A percentile compares a stretch with the other conserved stretches of the same genome.
These are phyloP conservation scores for Tetramitus jugosus DNA, from an alignment of 208 protist species.

Conservation along the genomic window DNA sequence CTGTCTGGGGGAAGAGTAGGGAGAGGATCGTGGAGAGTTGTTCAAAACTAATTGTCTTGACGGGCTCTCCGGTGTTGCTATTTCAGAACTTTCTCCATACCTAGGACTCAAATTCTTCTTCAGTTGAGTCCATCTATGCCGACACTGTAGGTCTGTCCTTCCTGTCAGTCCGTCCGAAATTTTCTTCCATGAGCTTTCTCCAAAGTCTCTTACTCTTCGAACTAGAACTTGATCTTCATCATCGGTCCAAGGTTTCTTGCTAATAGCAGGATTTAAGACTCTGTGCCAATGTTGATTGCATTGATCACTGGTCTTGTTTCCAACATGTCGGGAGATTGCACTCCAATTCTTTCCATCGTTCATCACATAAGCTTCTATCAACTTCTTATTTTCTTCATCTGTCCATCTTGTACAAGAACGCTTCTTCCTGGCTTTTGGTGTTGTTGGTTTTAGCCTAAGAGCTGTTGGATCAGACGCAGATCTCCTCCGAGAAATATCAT, in stretches of 20 bases:
- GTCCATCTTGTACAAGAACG: conserved; percentile 20
- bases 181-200: conserved; percentile 22
- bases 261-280: conserved; percentile 27
- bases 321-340: conserved; percentile 23
- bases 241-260: conserved; percentile 16
- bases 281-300: conserved; percentile 30
- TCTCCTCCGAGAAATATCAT: too few species aligned
- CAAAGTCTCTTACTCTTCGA: conserved; percentile 6
- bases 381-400: conserved; percentile 13
- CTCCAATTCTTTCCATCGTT: conserved; percentile 25
- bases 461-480: too few species aligned
- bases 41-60: too few species aligned
- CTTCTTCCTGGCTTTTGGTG: neutral
- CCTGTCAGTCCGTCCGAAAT: conserved; percentile 5
- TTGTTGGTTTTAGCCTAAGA: too few species aligned
- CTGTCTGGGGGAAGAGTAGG: too few species aligned
- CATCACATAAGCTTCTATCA: conserved; percentile 13
- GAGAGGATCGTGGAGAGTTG: too few species aligned
- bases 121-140: conserved; percentile 9
- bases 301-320: conserved; percentile 13
- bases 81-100: neutral
- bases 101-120: neutral
- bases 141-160: conserved; percentile 29
- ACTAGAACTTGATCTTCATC: conserved; percentile 14
- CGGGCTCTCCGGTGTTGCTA: too few species aligned